Base-by-base conservation (phyloP, 306 rosid genomes). In the Alnus rubra region DNA sequence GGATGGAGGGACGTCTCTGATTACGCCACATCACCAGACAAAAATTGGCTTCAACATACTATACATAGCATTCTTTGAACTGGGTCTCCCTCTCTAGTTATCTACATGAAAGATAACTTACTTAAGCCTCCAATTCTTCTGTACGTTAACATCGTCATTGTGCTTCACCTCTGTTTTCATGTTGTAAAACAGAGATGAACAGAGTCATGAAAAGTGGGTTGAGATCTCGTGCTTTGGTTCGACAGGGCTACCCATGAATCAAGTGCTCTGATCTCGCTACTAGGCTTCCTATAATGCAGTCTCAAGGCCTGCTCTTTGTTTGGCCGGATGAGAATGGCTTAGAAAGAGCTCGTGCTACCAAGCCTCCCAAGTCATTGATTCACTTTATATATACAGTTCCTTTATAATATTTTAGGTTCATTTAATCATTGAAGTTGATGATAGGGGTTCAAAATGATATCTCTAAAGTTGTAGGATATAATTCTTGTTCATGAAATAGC, bases 261-360 rank as follows among this genome's bases (percentile, higher is more conserved):
- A 98, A 92, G 88, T 33, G 97, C 94, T 83, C 91, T 94, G 98
- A 83, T 84, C 97, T 2, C 76, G 98, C 81, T 3, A 91, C 88
- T 0, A 88, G 90, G 86, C 88, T 92, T 80, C 98, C 98, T 44
- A 90, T 94, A 11, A 50, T 85, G 85, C 96, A 87, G 69, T 95
- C 98, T 82, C 98, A 95, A 86, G 98, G 98, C 49, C 80, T 95
- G 78, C 97, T 95, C 83, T 95, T 92, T 76, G 98, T 95, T 75
- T 95, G 98, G 98, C 98, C 98, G 0, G 98, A 95, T 85, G 97
- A 92, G 84, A 92, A 91, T 80, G 98, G 97, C 77, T 91, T 93
- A 98, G 98, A 91, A 80, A 90, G 88, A 87, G 98, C 98, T 42
- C 86, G 76, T 30, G 92, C 94, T 69, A 78, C 96, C 50, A 78